Conservation (phyloP, 257 asterid genomes). For the Eustoma russellianum region DNA sequence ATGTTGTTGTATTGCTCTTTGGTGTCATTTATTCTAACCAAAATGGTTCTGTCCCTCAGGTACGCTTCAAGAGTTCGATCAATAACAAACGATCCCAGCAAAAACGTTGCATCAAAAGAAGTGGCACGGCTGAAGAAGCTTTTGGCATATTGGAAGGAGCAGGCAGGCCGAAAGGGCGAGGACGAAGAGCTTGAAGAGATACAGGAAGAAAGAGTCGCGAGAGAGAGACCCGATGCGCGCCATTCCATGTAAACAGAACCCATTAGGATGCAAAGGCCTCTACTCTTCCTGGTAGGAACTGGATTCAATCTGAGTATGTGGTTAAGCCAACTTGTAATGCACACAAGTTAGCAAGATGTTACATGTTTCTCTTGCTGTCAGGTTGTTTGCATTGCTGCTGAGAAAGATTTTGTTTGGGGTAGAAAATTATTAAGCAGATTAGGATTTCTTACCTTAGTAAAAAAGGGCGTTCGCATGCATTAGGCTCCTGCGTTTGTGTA, state of each 20-base stretch:
- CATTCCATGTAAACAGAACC: constrained; percentile 45
- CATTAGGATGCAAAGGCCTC: not conserved
- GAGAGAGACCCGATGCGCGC: constrained; percentile 57
- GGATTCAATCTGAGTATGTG: not conserved
- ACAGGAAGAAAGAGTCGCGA: constrained; percentile 54
- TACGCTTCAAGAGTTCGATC: constrained; percentile 95
- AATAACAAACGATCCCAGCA: constrained; percentile 83
- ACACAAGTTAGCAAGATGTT: not conserved
- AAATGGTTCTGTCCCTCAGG: constrained; percentile 25
- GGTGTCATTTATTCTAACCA: not conserved
- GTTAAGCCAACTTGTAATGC: constrained; percentile 1
- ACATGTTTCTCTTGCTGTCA: too few species aligned
- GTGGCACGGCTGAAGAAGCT: constrained; percentile 82
- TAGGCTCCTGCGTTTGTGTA: too few species aligned
- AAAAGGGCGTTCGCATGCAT: too few species aligned
- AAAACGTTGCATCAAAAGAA: constrained; percentile 83
- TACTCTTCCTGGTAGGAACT: too few species aligned
- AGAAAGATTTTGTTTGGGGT: constrained; percentile 12
- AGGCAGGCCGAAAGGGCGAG: constrained; percentile 76
- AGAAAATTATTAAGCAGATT: not conserved
- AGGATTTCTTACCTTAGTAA: constrained; percentile 5
- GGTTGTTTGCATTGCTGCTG: too few species aligned
- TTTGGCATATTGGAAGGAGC: constrained; percentile 81
- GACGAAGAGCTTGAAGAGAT: constrained; percentile 85
- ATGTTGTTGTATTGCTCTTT: too few species aligned